Percentiles rank a stretch among this genome's conserved stretches.
Conservation (phyloP, 2,329 filamentous ascomycete genomes). For the Xylaria sp. region DNA sequence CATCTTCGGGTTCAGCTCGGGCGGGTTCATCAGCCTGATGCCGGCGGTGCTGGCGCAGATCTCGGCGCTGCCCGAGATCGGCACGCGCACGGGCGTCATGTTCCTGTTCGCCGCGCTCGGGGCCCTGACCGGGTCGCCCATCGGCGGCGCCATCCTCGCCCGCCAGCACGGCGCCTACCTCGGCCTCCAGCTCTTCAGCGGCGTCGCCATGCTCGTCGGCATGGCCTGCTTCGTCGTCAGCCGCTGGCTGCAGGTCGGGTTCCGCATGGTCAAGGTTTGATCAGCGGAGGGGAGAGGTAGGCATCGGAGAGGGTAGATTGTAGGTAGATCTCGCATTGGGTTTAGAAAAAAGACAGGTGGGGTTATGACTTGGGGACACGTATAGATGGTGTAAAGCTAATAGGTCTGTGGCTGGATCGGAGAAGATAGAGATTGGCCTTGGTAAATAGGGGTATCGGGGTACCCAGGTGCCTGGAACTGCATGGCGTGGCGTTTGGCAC, state of each 20-base stretch:
- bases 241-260: slow-evolving; percentile 33
- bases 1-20: slow-evolving; percentile 67
- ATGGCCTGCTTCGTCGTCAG: slow-evolving; percentile 30
- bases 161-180: slow-evolving; percentile 56
- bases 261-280: slow-evolving; percentile 25
- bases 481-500: neutral
- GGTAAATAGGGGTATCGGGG: neutral
- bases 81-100: slow-evolving; percentile 65
- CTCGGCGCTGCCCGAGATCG: slow-evolving; percentile 69
- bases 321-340: neutral
- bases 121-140: slow-evolving; percentile 67
- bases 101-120: slow-evolving; percentile 66
- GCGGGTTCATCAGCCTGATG: slow-evolving; percentile 62
- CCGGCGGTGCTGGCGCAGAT: slow-evolving; percentile 72
- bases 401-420: too few relatives aligned
- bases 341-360: neutral
- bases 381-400: too few relatives aligned
- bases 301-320: too few relatives aligned
- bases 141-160: slow-evolving; percentile 64
- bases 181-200: slow-evolving; percentile 67
- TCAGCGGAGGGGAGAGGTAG: neutral
- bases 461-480: neutral
- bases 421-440: too few relatives aligned
- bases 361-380: too few relatives aligned
- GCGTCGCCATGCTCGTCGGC: slow-evolving; percentile 46